Percentiles rank a stretch among this genome's conserved stretches.
phyloP scores from a whole-genome alignment of 202 grass and related monocot genomes.

The Zizania palustris region DNA sequence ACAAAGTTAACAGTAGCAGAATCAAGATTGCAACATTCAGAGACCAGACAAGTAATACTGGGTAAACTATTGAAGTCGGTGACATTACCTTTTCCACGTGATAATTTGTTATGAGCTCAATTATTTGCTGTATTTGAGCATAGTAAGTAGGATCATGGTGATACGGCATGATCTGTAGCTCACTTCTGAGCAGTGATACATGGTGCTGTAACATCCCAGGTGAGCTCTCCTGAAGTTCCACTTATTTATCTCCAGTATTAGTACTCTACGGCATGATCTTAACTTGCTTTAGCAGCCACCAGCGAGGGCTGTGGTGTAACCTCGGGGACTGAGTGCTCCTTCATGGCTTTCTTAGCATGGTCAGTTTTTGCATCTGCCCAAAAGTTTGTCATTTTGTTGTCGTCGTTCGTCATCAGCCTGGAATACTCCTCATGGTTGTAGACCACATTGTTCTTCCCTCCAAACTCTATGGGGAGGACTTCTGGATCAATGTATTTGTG shows the following conservation, averaged over 20 bases:
- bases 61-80: background rate
- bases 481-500: constrained; percentile 60
- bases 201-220: background rate
- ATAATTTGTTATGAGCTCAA: background rate
- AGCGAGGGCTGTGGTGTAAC: constrained; percentile 4
- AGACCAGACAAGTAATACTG: background rate
- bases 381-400: constrained; percentile 55
- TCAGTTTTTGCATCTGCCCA: constrained; percentile 52
- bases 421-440: constrained; percentile 84
- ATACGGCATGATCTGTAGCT: background rate
- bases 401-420: constrained; percentile 71
- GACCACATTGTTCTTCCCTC: constrained; percentile 53
- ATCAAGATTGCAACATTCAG: background rate
- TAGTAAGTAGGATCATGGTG: too few relatives aligned
- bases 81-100: background rate
- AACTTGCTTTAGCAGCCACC: constrained; percentile 54
- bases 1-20: background rate
- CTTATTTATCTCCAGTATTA: constrained; percentile 15
- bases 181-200: background rate
- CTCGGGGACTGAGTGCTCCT: constrained; percentile 21
- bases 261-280: background rate
- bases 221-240: background rate
- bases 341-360: constrained; percentile 1
- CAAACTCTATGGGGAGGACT: constrained; percentile 66
- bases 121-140: too few relatives aligned